Base-by-base conservation (phyloP, 2,329 filamentous ascomycete genomes). In the Neonectria punicea region DNA sequence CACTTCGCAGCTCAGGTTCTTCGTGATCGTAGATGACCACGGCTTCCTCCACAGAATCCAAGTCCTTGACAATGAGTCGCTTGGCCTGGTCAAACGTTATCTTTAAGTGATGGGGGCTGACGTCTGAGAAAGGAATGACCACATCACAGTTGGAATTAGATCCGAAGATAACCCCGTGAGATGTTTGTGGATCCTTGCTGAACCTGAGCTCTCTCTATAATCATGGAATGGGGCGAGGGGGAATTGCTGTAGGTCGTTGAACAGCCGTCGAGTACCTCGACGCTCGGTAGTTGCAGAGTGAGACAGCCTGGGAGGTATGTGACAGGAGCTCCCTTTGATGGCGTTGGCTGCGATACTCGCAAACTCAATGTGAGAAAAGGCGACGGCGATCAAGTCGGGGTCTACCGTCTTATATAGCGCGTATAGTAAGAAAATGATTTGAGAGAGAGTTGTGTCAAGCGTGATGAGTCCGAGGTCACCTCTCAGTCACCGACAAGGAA, bases 1-100 rank as follows among this genome's bases (percentile, higher is more conserved):
- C 30, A 9, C 67, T 63, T 25, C 73, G 70, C 5, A 2, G 32
- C 20, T 70, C 71, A 5, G 61, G 1, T 7, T 68, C 72, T 44
- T 66, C 20, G 1, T 44, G 22, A 43, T 67, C 53, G 49, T 75
- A 75, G 5, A 68, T 74, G 49, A 75, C 74, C 53, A 71, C 39
- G n/a, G 71, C 74, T 34, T 73, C 74, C 7, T 3, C 6, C 3
- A 34, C 4, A 53, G 73, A 76, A 11, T 25, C 39, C 55, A 66
- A 56, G 63, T 75, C 73, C 46, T 66, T 67, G 18, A 74, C 61
- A 39, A 71, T 59, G 20, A 61, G 64, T 9, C 67, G 61, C 2
- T 54, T 61, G 4, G n/a, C 18, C 2, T 66, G 60, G 43, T 74
- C 70, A 53, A 74, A 73, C 10, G 71, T 72, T 4, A 73, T 20